A percentile compares a stretch with the other conserved stretches of the same genome.
Evolutionary conservation across 306 rosid species (phyloP).

Genomic region (Trifolium fragiferum): DNA sequence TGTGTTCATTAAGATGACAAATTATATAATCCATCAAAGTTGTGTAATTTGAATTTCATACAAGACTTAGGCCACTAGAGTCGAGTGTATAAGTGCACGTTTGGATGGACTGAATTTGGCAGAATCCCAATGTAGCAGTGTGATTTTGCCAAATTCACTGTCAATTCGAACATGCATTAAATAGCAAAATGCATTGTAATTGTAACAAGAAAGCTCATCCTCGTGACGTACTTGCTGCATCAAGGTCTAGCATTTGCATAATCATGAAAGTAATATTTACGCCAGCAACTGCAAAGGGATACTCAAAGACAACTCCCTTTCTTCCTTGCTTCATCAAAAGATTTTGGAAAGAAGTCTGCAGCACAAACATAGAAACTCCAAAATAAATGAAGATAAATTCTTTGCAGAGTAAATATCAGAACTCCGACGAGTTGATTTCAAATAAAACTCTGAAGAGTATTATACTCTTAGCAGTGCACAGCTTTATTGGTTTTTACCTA

Average conservation of each 20-base stretch:
- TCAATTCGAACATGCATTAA: not conserved
- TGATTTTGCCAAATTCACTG: not conserved
- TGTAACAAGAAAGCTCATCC: constrained; percentile 5
- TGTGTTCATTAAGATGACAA: constrained; percentile 18
- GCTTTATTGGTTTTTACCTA: not conserved
- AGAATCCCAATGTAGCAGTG: not conserved
- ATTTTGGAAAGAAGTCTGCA: constrained; percentile 71
- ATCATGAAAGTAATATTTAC: constrained; percentile 90
- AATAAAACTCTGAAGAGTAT: not conserved
- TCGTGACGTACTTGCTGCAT: constrained; percentile 60
- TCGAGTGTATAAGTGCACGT: not conserved
- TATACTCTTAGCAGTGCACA: not conserved
- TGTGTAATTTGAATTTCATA: constrained; percentile 5
- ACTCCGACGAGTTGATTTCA: not conserved
- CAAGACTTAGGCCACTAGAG: not conserved
- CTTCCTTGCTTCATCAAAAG: constrained; percentile 79
- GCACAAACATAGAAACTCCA: constrained; percentile 13
- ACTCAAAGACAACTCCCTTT: constrained; percentile 74
- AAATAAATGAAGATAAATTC: not conserved
- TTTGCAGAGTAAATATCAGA: not conserved
- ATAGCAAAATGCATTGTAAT: constrained; percentile 8
- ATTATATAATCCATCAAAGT: not conserved
- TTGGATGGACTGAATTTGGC: not conserved
- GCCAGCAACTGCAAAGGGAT: constrained; percentile 92
- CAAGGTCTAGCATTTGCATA: constrained; percentile 91